Conservation (phyloP, 371 early-diverging fungal species). For the Mortierella sp. region DNA sequence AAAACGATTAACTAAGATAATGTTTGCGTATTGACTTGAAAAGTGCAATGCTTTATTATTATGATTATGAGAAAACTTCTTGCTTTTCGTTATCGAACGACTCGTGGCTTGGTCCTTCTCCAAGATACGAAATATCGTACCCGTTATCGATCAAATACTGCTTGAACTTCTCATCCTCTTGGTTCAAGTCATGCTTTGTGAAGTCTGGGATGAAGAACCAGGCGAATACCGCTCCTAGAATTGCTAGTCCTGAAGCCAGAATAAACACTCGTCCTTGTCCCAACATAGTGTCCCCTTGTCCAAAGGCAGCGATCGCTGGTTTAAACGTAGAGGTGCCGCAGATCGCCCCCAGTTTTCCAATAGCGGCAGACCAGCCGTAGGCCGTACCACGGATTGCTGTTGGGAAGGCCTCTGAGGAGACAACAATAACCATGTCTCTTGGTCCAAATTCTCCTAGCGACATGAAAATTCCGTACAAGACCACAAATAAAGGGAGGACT, state of each 20-base stretch:
- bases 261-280: conserved; percentile 65
- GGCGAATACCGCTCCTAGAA: conserved; percentile 61
- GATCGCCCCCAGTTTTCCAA: conserved; percentile 68
- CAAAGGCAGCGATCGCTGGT: conserved; percentile 58
- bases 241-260: conserved; percentile 62
- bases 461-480: conserved; percentile 72
- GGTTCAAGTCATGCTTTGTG: conserved; percentile 60
- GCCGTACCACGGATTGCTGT: conserved; percentile 75
- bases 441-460: conserved; percentile 72
- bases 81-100: no score
- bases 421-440: conserved; percentile 68
- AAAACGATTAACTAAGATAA: no score
- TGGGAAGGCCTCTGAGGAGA: conserved; percentile 69
- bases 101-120: conserved; percentile 24
- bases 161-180: conserved; percentile 67
- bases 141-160: conserved; percentile 64
- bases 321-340: conserved; percentile 65
- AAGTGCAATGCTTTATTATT: no score
- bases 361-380: conserved; percentile 72
- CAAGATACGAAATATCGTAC: conserved; percentile 63
- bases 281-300: conserved; percentile 49
- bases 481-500: conserved; percentile 71
- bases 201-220: conserved; percentile 60
- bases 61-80: no score
- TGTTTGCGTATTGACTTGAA: no score